Conservation (phyloP, 805 yeast species). For the Cyberlindnera mississippiensis region DNA sequence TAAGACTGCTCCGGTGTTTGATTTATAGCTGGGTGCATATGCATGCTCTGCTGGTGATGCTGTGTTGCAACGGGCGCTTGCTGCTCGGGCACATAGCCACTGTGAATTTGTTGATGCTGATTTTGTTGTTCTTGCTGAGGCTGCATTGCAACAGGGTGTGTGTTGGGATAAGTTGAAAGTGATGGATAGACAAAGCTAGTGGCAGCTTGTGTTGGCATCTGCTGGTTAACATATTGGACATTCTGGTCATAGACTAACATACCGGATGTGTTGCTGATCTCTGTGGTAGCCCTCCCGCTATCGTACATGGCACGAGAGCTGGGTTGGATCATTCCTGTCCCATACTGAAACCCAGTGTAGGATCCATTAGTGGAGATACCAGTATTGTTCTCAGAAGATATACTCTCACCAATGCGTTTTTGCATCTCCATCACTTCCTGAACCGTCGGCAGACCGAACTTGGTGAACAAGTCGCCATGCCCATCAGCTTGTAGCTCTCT, state of each 20-base stretch:
- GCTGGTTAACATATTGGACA: neutral
- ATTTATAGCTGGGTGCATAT: neutral
- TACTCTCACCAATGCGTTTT: slow-evolving; percentile 1
- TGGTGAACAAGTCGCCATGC: slow-evolving; percentile 11
- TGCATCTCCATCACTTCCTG: slow-evolving; percentile 14
- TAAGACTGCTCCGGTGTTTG: too few species aligned
- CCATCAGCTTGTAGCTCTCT: slow-evolving; percentile 18
- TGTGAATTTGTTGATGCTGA: neutral
- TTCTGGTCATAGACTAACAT: neutral
- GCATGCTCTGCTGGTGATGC: slow-evolving; percentile 1
- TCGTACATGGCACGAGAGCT: neutral
- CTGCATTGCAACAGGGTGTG: neutral
- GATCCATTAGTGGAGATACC: neutral
- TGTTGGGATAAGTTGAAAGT: neutral
- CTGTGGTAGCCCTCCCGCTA: too few species aligned
- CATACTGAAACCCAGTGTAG: neutral
- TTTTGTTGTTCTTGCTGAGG: neutral
- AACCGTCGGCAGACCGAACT: slow-evolving; percentile 17
- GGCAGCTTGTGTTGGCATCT: slow-evolving; percentile 1
- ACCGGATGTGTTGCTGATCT: neutral
- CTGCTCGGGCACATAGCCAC: too few species aligned
- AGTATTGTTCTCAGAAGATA: neutral
- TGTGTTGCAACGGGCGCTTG: neutral
- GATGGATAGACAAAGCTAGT: slow-evolving; percentile 1
- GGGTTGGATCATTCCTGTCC: neutral